These are phyloP conservation scores for Drosera spatulata DNA, from an alignment of 179 eudicot genomes.

Conservation along the genomic window DNA sequence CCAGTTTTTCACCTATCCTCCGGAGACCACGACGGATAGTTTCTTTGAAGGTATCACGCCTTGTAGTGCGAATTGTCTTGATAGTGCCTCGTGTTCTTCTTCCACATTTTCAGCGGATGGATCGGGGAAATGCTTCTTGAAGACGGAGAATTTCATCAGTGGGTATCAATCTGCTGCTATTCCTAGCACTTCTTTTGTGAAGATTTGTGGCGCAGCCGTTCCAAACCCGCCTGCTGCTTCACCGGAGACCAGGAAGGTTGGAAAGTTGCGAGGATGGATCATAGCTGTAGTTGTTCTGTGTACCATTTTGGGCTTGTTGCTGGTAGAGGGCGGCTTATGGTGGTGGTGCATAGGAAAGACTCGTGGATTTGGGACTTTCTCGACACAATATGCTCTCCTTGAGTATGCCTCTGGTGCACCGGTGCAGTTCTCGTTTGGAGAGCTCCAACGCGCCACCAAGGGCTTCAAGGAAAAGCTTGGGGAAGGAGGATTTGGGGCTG, in stretches of 20 bases:
- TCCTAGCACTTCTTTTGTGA: conserved; percentile 76
- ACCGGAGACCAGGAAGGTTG: background rate
- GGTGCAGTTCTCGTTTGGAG: conserved; percentile 63
- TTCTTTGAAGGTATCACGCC: conserved; percentile 33
- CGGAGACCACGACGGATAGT: conserved; percentile 29
- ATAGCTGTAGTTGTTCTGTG: conserved; percentile 35
- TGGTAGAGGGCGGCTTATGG: conserved; percentile 49
- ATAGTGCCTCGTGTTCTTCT: conserved; percentile 40
- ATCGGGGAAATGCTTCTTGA: conserved; percentile 48
- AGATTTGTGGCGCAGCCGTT: conserved; percentile 46
- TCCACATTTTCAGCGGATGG: conserved; percentile 67
- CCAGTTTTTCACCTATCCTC: conserved; percentile 50
- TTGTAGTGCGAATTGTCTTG: conserved; percentile 51
- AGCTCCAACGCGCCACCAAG: conserved; percentile 56
- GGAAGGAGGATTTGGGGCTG: conserved; percentile 79
- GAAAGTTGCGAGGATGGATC: conserved; percentile 35
- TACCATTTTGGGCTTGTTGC: conserved; percentile 26
- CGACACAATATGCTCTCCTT: conserved; percentile 58
- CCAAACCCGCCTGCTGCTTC: conserved; percentile 40
- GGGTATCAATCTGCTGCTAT: conserved; percentile 62
- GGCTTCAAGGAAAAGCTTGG: conserved; percentile 86
- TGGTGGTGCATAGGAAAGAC: conserved; percentile 60
- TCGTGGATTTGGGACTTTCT: conserved; percentile 37
- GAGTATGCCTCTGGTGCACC: conserved; percentile 90
- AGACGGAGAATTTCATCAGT: conserved; percentile 36